Evolutionary conservation across 495 filamentous ascomycete genomes (phyloP).

Genomic region (Aspergillus leporis): DNA sequence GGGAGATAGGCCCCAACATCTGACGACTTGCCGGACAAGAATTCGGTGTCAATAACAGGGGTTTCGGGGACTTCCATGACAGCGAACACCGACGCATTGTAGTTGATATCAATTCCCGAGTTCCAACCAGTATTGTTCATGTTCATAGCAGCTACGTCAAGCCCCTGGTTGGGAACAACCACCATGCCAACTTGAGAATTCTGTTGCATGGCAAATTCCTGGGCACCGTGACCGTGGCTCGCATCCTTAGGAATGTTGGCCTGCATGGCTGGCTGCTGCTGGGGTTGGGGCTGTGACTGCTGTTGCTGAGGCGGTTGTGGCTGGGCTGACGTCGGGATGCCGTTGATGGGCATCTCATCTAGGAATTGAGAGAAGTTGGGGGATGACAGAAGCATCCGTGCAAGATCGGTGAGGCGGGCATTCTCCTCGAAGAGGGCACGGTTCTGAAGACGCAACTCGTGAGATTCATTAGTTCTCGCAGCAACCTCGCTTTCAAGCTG

Average conservation of each 20-base stretch:
- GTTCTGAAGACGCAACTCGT: conserved; percentile 72
- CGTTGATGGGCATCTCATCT: conserved; percentile 63
- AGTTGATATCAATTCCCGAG: conserved; percentile 54
- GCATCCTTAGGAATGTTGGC: conserved; percentile 57
- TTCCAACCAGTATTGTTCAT: conserved; percentile 55
- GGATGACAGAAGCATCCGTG: conserved; percentile 80
- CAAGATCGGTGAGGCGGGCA: conserved; percentile 71
- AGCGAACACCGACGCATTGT: conserved; percentile 74
- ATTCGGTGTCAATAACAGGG: conserved; percentile 59
- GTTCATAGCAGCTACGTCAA: conserved; percentile 65
- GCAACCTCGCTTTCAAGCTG: conserved; percentile 88
- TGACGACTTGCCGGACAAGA: conserved; percentile 67
- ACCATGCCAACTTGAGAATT: conserved; percentile 66
- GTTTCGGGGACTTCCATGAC: conserved; percentile 74
- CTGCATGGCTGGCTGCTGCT: conserved; percentile 36
- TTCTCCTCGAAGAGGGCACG: conserved; percentile 76
- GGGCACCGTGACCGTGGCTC: conserved; percentile 55
- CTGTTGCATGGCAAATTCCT: conserved; percentile 58
- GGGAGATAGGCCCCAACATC: conserved; percentile 36
- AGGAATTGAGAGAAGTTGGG: conserved; percentile 83
- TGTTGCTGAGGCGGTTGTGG: conserved; percentile 33
- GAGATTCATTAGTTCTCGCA: conserved; percentile 66
- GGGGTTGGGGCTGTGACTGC: conserved; percentile 33
- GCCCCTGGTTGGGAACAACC: conserved; percentile 71
- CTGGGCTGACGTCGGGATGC: conserved; percentile 36